Evolutionary conservation across 208 protist genomes (phyloP).

Genomic region (Crithidia fasciculata): DNA sequence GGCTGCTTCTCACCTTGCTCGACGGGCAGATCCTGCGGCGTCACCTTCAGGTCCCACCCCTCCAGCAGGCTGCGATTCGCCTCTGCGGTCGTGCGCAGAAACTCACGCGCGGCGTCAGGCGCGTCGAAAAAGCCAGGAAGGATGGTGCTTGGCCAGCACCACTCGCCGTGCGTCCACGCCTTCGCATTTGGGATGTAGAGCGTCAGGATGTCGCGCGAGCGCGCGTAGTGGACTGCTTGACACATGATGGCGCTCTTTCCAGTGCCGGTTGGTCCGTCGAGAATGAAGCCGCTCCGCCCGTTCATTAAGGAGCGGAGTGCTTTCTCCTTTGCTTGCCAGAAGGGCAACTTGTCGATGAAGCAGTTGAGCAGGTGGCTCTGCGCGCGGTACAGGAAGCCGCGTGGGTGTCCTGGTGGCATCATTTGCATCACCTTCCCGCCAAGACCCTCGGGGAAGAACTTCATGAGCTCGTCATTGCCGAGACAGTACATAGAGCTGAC

Average conservation of each 20-base stretch:
- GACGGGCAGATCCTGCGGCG: slow-evolving; percentile 81
- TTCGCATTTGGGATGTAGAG: slow-evolving; percentile 89
- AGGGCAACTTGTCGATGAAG: slow-evolving; percentile 87
- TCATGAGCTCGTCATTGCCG: slow-evolving; percentile 85
- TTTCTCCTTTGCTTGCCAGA: slow-evolving; percentile 76
- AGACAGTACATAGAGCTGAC: slow-evolving; percentile 93
- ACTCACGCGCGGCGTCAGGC: slow-evolving; percentile 80
- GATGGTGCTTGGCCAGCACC: slow-evolving; percentile 91
- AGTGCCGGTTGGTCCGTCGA: slow-evolving; percentile 85
- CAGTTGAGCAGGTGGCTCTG: slow-evolving; percentile 90
- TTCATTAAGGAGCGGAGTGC: slow-evolving; percentile 68
- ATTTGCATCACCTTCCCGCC: slow-evolving; percentile 91
- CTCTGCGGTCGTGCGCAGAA: slow-evolving; percentile 81
- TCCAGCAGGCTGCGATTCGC: slow-evolving; percentile 67
- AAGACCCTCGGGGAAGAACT: slow-evolving; percentile 88
- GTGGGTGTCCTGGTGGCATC: slow-evolving; percentile 90
- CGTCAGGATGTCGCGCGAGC: slow-evolving; percentile 70
- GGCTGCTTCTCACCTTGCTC: slow-evolving; percentile 81
- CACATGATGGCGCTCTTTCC: slow-evolving; percentile 91
- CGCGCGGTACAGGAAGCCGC: slow-evolving; percentile 91
- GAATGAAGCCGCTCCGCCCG: slow-evolving; percentile 78
- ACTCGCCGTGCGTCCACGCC: slow-evolving; percentile 91
- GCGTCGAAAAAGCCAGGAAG: slow-evolving; percentile 93
- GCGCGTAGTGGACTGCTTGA: slow-evolving; percentile 89
- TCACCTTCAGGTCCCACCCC: slow-evolving; percentile 73